Evolutionary conservation across 108 stramenopile genomes (phyloP), one percentile per base, ranked within the genome.

Genomic region (Halocafeteria seosinensis): DNA sequence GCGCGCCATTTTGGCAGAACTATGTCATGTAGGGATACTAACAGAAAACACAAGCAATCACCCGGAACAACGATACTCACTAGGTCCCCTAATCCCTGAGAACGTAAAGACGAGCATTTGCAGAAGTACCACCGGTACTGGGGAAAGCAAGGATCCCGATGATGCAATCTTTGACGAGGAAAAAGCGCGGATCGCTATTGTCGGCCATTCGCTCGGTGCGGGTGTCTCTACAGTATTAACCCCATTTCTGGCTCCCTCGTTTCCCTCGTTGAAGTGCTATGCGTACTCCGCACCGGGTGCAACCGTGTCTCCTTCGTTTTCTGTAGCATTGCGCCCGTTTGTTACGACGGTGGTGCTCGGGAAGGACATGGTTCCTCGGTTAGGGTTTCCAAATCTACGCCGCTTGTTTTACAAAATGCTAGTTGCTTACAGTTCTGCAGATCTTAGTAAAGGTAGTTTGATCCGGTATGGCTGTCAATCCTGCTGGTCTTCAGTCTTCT

Each of bases 171-270:
- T n/a, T n/a, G n/a, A n/a, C n/a, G n/a, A n/a, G n/a, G n/a, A n/a
- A n/a, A n/a, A n/a, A n/a, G n/a, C n/a, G n/a, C n/a, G 58, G 13
- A 2, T 97, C 21, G 83, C 86, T 36, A 69, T 94, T 13, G 86
- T 87, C 0, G 95, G 95, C 25, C 95, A 97, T 62, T 78, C 75
- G 34, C 73, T 97, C n/a, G 95, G 95, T 29, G 95, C 88, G 0
- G 91, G 85, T 0, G 78, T 78, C 31, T 86, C 88, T 27, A 85
- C 84, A 5, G 71, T 97, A 11, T 71, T 97, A 30, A 70, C 82
- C 12, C 81, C 88, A 37, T 87, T 93, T 81, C 70, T 94, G 13
- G 37, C 74, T 47, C 53, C 71, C 12, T 73, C 71, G n/a, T 91
- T 62, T 64, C 88, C 91, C 6, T 55, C 64, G 50, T 74, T 97